Percentiles rank a stretch among this genome's conserved stretches.
Conservation (phyloP, 148 eudicot species). For the Fagopyrum homotropicum region DNA sequence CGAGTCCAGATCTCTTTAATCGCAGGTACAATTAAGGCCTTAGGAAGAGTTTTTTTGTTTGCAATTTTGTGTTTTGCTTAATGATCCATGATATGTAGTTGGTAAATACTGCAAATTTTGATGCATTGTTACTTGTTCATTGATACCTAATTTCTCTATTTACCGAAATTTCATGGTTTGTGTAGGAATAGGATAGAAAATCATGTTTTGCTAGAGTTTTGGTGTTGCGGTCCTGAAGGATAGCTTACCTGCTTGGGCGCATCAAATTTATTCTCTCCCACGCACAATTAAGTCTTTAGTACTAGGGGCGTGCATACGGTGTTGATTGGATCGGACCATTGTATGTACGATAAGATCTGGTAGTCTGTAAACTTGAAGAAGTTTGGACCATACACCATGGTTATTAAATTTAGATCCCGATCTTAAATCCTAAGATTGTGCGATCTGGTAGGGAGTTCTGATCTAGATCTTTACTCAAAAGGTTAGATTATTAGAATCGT, state of each 20-base stretch:
- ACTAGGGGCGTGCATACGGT: background rate
- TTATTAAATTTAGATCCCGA: too few species aligned
- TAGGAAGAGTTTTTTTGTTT: background rate
- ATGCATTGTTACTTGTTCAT: background rate
- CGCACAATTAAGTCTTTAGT: background rate
- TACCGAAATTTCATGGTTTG: background rate
- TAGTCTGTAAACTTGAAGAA: background rate
- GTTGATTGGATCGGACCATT: background rate
- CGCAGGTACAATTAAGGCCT: background rate
- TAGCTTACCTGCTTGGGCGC: background rate
- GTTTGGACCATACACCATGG: background rate
- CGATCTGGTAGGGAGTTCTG: too few species aligned
- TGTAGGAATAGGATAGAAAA: background rate
- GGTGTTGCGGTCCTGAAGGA: background rate
- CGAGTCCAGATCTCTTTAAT: background rate
- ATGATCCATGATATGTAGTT: background rate
- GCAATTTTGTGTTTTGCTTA: background rate
- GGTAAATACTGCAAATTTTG: background rate
- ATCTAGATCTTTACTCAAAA: too few species aligned
- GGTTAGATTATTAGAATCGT: too few species aligned
- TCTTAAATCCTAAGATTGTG: too few species aligned
- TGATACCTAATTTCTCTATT: background rate
- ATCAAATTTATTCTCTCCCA: background rate
- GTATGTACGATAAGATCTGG: background rate
- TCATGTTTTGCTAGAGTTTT: background rate